Evolutionary conservation across 1,284 basidiomycete species (phyloP), one percentile per base, ranked within the genome.

Genomic region (Tetrapyrgos nigripes): DNA sequence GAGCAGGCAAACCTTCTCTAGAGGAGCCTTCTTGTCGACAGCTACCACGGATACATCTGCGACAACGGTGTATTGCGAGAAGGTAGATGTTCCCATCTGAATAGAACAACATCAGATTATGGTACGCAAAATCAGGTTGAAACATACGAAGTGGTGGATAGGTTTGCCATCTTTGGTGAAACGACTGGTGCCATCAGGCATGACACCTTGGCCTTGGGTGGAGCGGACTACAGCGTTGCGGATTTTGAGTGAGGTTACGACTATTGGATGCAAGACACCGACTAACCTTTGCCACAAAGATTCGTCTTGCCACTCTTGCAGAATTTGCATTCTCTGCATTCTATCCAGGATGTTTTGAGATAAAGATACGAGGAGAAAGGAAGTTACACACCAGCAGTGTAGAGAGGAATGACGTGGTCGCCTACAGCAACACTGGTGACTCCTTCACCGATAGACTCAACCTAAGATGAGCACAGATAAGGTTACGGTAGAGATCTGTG

Each of bases 261-360:
- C n/a, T n/a, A n/a, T n/a, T 9, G 4, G 17, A n/a, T 9, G 37
- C 17, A 40, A 40, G n/a, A n/a, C n/a, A n/a, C n/a, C n/a, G n/a
- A 23, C 51, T 24, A 64, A 92, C 93, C 92, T 79, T 88, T 86
- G 59, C 93, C 91, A 71, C 95, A 97, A 46, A 97, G 85, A 77
- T 98, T 99, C 61, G 97, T 99, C 85, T 98, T 99, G 63, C 97
- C 97, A 58, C 93, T 96, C 80, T 91, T 97, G 86, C 97, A 99
- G 82, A 98, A 98, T 76, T 97, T 97, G 82, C 96, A 98, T 78
- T 98, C 89, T 51, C 86, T 85, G 74, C 96, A 98, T 76, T 98
- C 96, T 93, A 66, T 45, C 31, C 13, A 58, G 4, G n/a, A 45
- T 58, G 43, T 58, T 49, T 58, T 50, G 45, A 33, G 43, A 19